Conservation (phyloP, 495 filamentous ascomycete species). For the Cercophora newfieldiana region DNA sequence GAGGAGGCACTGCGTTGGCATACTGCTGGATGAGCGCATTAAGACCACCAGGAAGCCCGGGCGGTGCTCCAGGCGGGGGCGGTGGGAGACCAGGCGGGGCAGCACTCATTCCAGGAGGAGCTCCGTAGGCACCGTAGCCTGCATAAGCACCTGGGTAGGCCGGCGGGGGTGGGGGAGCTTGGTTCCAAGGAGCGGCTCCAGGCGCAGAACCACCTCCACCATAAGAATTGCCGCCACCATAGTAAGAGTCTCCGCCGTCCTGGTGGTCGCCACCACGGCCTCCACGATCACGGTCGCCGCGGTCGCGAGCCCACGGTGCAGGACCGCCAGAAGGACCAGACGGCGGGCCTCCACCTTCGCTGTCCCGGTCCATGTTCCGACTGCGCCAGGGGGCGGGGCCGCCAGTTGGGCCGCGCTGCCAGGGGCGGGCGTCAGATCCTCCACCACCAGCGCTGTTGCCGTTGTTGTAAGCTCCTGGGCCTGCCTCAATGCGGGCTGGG, state of each 20-base stretch:
- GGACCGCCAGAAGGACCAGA: conserved; percentile 14
- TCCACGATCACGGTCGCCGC: conserved; percentile 26
- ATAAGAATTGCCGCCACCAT: conserved; percentile 45
- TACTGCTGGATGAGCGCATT: conserved; percentile 69
- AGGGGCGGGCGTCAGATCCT: conserved; percentile 69
- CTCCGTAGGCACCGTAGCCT: conserved; percentile 59
- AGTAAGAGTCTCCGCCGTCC: conserved; percentile 49
- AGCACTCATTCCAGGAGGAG: conserved; percentile 57
- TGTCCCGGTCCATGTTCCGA: conserved; percentile 44
- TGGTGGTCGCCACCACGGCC: conserved; percentile 25
- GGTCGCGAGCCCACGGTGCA: conserved; percentile 23
- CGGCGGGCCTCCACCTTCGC: conserved; percentile 35
- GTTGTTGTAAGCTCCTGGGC: conserved; percentile 61
- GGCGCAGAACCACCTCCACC: conserved; percentile 43
- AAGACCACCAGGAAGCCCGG: conserved; percentile 58
- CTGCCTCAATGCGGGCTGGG: conserved; percentile 84
- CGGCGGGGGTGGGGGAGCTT: conserved; percentile 55
- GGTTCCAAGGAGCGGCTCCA: conserved; percentile 70
- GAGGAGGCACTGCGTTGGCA: conserved; percentile 58
- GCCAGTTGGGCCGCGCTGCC: conserved; percentile 88
- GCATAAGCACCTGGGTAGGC: conserved; percentile 58
- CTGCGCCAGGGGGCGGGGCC: conserved; percentile 78
- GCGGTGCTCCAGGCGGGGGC: conserved; percentile 62
- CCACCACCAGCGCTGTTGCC: conserved; percentile 38
- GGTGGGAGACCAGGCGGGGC: conserved; percentile 58